phyloP scores from a whole-genome alignment of 2,329 filamentous ascomycete genomes.

The Fusarium sp. region DNA sequence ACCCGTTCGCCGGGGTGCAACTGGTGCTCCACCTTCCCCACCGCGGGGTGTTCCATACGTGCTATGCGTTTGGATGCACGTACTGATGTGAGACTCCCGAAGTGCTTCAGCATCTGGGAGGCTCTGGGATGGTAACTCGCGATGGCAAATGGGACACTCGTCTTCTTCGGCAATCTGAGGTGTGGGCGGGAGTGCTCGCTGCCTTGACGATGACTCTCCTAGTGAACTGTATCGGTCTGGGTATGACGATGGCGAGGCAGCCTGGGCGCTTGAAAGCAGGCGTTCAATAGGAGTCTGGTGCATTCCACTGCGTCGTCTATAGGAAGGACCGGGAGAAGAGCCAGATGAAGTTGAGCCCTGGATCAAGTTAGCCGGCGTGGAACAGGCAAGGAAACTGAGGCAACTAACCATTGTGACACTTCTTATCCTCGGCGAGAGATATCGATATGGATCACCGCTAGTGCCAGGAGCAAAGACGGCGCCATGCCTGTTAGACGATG shows the following conservation, averaged over 20 bases:
- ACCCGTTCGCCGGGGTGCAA: conserved; percentile 60
- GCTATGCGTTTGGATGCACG: conserved; percentile 66
- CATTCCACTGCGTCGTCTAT: conserved; percentile 45
- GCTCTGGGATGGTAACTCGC: conserved; percentile 69
- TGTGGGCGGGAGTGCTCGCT: conserved; percentile 53
- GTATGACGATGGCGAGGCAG: conserved; percentile 46
- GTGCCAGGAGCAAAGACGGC: conserved; percentile 49
- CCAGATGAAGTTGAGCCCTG: conserved; percentile 33
- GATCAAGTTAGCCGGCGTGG: conserved; percentile 11
- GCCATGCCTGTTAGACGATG: conserved; percentile 47
- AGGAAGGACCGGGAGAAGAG: conserved; percentile 41
- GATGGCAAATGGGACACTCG: conserved; percentile 80
- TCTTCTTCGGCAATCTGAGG: conserved; percentile 74
- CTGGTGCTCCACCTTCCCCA: conserved; percentile 42
- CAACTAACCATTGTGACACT: conserved; percentile 62
- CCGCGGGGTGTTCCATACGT: conserved; percentile 53
- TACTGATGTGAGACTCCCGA: conserved; percentile 66
- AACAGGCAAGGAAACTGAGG: neutral
- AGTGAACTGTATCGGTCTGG: conserved; percentile 47
- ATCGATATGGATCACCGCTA: conserved; percentile 49
- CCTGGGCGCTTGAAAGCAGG: conserved; percentile 51
- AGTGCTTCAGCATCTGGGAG: conserved; percentile 63
- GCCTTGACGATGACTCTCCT: conserved; percentile 50
- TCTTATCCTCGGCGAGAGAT: conserved; percentile 49
- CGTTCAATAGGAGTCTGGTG: conserved; percentile 52